phyloP scores from a whole-genome alignment of 345 rosid genomes.

The Isatis tinctoria region DNA sequence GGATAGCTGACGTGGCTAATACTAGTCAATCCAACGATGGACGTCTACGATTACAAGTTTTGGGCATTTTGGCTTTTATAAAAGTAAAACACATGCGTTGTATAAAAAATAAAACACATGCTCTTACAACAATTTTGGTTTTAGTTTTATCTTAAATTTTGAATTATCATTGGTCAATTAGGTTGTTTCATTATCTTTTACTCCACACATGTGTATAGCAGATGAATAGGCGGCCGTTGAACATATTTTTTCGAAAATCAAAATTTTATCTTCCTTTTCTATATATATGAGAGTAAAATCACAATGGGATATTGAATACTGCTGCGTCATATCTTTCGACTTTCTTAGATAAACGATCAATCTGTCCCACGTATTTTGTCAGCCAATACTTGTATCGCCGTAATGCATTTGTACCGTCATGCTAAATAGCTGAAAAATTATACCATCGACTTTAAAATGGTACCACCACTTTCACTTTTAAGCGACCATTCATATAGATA shows the following conservation, averaged over 20 bases:
- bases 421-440: background rate
- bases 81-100: background rate
- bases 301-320: background rate
- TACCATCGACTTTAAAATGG: too few species aligned
- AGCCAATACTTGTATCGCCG: background rate
- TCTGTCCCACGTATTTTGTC: too few species aligned
- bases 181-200: background rate
- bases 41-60: conserved; percentile 17
- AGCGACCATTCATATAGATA: too few species aligned
- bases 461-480: too few species aligned
- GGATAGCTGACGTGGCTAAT: conserved; percentile 22
- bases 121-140: background rate
- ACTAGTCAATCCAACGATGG: background rate
- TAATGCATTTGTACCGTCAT: background rate
- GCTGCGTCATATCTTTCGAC: background rate
- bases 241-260: background rate
- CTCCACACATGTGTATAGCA: background rate
- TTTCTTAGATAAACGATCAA: too few species aligned
- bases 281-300: background rate
- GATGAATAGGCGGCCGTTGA: background rate
- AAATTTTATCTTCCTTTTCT: background rate
- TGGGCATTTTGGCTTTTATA: background rate
- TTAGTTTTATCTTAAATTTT: background rate
- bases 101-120: background rate
- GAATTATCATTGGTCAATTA: background rate